A percentile compares a stretch with the other conserved stretches of the same genome.
Evolutionary conservation across 2,329 filamentous ascomycete genomes (phyloP).

Genomic region (Fonsecaea multimorphosa): DNA sequence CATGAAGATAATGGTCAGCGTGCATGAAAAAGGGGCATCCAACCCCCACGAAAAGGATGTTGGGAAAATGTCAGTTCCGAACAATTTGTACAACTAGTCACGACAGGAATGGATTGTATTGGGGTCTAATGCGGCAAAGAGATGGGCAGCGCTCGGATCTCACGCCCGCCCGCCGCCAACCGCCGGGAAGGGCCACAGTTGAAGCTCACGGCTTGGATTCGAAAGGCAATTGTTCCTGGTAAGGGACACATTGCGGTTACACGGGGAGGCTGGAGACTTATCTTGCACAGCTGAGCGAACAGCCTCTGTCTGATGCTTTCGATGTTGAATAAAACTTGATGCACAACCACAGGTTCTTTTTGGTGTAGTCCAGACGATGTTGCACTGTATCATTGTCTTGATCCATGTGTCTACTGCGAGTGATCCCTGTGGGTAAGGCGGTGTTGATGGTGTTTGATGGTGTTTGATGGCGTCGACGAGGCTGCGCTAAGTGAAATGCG

Average conservation of each 20-base stretch:
- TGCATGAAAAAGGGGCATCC: conserved; percentile 20
- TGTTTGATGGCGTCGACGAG: conserved; percentile 6
- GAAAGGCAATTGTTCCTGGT: background rate
- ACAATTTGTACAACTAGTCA: conserved; percentile 33
- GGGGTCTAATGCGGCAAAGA: conserved; percentile 6
- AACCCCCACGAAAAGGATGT: conserved; percentile 8
- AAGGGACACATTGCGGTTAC: background rate
- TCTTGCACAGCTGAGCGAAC: background rate
- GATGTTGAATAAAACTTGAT: conserved; percentile 1
- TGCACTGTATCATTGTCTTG: background rate
- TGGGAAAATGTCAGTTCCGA: conserved; percentile 4
- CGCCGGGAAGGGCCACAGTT: background rate
- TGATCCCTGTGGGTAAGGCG: too few relatives aligned
- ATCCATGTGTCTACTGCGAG: background rate
- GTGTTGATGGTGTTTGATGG: background rate
- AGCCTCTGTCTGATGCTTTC: background rate
- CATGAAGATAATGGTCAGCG: conserved; percentile 23
- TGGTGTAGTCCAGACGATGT: background rate
- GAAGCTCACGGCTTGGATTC: background rate
- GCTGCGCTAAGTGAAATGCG: conserved; percentile 22
- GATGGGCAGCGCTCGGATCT: background rate
- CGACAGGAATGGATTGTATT: conserved; percentile 20
- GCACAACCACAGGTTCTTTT: background rate
- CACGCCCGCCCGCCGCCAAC: too few relatives aligned
- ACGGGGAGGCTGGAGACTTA: background rate